phyloP scores from a whole-genome alignment of 2,329 filamentous ascomycete species.

The Aspergillus novofumigatus region DNA sequence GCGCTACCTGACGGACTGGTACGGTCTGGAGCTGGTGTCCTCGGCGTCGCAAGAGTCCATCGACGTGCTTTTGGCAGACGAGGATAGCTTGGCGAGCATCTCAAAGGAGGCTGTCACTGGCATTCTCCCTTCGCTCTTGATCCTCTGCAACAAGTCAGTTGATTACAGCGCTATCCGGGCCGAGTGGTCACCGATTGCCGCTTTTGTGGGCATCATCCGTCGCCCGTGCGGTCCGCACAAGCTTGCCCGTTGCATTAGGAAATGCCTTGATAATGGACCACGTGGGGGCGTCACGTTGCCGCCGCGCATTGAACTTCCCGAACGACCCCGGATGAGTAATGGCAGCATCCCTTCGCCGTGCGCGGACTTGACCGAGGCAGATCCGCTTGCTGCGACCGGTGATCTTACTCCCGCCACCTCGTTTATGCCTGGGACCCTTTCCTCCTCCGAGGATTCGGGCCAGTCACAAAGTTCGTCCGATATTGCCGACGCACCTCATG shows the following conservation, averaged over 20 bases:
- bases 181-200: conserved; percentile 27
- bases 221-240: conserved; percentile 41
- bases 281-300: conserved; percentile 5
- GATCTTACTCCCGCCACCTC: conserved; percentile 4
- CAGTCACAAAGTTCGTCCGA: conserved; percentile 4
- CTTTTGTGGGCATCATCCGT: conserved; percentile 35
- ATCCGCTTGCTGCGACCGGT: not conserved
- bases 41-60: conserved; percentile 23
- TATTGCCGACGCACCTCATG: conserved; percentile 1
- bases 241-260: conserved; percentile 34
- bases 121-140: conserved; percentile 30
- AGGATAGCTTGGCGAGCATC: conserved; percentile 22
- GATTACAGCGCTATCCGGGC: conserved; percentile 28
- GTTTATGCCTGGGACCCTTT: not conserved
- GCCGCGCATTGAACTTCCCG: conserved; percentile 9
- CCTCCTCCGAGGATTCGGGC: not conserved
- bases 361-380: not conserved
- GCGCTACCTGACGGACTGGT: conserved; percentile 36
- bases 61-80: conserved; percentile 35
- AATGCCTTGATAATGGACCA: conserved; percentile 22
- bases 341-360: not conserved
- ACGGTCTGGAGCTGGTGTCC: conserved; percentile 29
- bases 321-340: conserved; percentile 6
- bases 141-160: conserved; percentile 35
- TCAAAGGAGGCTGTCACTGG: conserved; percentile 12